Conservation (phyloP, 2,329 filamentous ascomycete genomes). For the Aspergillus flavus region DNA sequence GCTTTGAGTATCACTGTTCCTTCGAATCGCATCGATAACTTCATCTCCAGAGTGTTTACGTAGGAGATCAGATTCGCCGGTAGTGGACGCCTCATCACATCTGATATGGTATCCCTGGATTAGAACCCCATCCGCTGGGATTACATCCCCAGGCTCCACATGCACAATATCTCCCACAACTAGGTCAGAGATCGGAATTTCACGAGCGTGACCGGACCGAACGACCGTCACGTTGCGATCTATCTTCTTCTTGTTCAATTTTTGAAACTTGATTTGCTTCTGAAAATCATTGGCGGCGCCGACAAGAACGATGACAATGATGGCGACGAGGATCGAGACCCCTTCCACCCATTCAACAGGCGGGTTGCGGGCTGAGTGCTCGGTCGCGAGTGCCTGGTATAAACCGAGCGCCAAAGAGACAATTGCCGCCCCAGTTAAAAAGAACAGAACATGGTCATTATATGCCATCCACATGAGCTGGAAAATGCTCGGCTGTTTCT, state of each 20-base stretch:
- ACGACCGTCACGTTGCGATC: conserved; percentile 66
- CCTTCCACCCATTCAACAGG: conserved; percentile 72
- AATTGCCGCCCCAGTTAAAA: conserved; percentile 67
- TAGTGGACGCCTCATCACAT: conserved; percentile 26
- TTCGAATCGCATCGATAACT: conserved; percentile 35
- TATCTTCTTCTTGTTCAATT: conserved; percentile 66
- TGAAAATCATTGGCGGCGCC: conserved; percentile 73
- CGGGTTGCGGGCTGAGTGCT: conserved; percentile 24
- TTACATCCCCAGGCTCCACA: conserved; percentile 60
- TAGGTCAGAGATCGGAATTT: conserved; percentile 54
- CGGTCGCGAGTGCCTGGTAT: conserved; percentile 49
- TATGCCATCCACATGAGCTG: conserved; percentile 74
- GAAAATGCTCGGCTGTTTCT: conserved; percentile 67
- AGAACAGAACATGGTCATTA: conserved; percentile 74
- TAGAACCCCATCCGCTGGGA: conserved; percentile 66
- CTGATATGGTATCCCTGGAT: conserved; percentile 56
- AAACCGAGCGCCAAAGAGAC: conserved; percentile 73
- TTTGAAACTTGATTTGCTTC: conserved; percentile 70
- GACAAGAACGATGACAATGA: conserved; percentile 70
- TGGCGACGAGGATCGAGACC: conserved; percentile 70
- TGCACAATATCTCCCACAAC: conserved; percentile 37
- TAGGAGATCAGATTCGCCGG: conserved; percentile 22
- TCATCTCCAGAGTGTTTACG: conserved; percentile 13
- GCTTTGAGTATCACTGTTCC: conserved; percentile 25
- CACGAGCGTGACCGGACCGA: conserved; percentile 65